A percentile compares a stretch with the other conserved stretches of the same genome.
Conservation (phyloP, 148 eudicot genomes). For the Rhododendron simsii region DNA sequence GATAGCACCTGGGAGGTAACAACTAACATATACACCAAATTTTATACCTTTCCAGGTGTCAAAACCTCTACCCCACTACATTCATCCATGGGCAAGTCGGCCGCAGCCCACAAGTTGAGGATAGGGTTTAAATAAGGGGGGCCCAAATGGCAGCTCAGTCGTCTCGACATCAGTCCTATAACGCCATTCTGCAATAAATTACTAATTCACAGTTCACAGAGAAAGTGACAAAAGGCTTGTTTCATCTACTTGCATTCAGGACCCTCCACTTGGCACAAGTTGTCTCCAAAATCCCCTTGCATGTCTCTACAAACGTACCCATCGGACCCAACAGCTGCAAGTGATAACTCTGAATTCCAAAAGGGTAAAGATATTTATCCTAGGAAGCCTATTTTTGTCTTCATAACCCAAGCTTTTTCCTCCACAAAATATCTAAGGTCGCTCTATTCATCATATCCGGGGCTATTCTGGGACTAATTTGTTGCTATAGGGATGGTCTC, state of each 20-base stretch:
- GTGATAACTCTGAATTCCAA: background rate
- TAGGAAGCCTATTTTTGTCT: background rate
- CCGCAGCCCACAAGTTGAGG: constrained; percentile 3
- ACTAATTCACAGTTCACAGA: background rate
- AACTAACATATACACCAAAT: background rate
- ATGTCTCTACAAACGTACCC: background rate
- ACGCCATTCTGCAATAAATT: background rate
- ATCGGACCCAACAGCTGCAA: background rate
- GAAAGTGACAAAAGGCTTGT: background rate
- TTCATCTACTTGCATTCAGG: background rate
- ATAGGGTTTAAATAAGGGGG: background rate
- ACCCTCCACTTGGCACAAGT: background rate
- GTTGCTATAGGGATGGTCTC: background rate
- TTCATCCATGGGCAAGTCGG: background rate
- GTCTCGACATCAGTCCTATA: background rate
- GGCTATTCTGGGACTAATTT: background rate
- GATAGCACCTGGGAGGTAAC: too few species aligned
- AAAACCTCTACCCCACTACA: background rate
- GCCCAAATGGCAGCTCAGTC: background rate
- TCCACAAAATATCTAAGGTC: background rate
- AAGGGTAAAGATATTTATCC: background rate
- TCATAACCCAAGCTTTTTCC: background rate
- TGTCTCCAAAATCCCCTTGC: background rate
- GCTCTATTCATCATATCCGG: background rate
- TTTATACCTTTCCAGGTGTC: background rate